Evolutionary conservation across 805 yeast species (phyloP).

Genomic region (Nakazawaea molendinolei): DNA sequence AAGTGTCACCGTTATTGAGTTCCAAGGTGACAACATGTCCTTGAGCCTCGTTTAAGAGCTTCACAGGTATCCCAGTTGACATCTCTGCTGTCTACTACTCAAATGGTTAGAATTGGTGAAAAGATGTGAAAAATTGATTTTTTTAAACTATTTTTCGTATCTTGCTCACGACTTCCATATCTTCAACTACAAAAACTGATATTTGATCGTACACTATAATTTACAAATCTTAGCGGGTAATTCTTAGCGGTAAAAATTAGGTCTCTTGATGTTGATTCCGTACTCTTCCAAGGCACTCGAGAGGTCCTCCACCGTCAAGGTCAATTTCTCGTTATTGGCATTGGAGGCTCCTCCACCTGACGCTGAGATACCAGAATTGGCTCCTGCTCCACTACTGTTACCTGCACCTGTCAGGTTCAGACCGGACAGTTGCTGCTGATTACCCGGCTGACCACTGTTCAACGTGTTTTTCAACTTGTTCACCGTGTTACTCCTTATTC

Average conservation of each 20-base stretch:
- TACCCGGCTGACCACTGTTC: constrained; percentile 62
- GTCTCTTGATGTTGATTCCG: constrained; percentile 72
- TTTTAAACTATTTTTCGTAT: constrained; percentile 1
- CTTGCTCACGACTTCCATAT: neutral
- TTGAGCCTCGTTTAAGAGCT: constrained; percentile 81
- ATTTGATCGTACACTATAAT: no score
- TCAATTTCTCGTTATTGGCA: constrained; percentile 45
- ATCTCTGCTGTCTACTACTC: no score
- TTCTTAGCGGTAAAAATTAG: constrained; percentile 80
- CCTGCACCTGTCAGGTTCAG: constrained; percentile 8
- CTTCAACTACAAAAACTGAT: neutral
- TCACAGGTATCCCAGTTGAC: constrained; percentile 76
- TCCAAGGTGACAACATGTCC: constrained; percentile 86
- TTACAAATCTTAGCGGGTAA: no score
- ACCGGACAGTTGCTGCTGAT: constrained; percentile 25
- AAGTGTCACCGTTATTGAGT: constrained; percentile 76
- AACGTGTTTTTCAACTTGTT: constrained; percentile 75
- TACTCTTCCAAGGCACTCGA: constrained; percentile 91
- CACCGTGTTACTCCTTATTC: constrained; percentile 84
- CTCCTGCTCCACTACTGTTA: constrained; percentile 12
- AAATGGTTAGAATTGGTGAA: no score
- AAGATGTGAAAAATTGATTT: no score
- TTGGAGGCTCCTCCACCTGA: constrained; percentile 13
- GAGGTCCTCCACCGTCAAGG: constrained; percentile 87
- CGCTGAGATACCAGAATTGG: neutral